Base-by-base conservation (phyloP, 306 rosid genomes). In the Quercus wislizeni region DNA sequence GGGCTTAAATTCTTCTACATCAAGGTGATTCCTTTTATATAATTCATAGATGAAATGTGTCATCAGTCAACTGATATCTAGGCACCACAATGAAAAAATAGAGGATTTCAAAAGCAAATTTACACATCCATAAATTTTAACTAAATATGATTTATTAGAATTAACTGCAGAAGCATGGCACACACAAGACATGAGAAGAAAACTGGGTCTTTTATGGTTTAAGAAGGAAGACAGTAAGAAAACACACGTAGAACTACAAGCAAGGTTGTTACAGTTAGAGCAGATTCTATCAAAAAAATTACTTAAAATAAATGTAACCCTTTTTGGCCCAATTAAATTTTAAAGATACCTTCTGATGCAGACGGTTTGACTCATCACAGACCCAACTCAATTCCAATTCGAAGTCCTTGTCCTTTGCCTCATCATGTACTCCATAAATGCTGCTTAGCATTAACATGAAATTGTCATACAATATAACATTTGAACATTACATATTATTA, bases 331-430 rank as follows among this genome's bases (percentile, higher is more conserved):
- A 18, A 23, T 43, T 27, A 28, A 19, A 68, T 35, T 20, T 25
- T 4, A 35, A 31, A 11, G 55, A 64, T 88, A 92, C 98, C 99
- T 95, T 95, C 86, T 83, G 88, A 79, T 95, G 99, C 67, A 78
- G 97, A 55, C 94, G 99, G 69, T 91, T 92, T 72, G 99, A 95
- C 85, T 95, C 98, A 28, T 95, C 98, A 75, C 99, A 95, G 76
- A 95, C 94, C 99, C 99, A 95, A 86, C 98, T 95, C 94, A 95
- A 81, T 80, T 95, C 99, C 71, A 95, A 87, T 69, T 95, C 99
- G 51, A 95, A 95, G 56, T 92, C 98, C 81, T 92, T 95, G 87
- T 95, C 99, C 85, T 95, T 95, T 1, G 98, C 99, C 83, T 95
- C 99, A 71, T 95, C 99, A 69, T 95, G 99, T 35, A 95, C 97